Evolutionary conservation across 2,329 filamentous ascomycete genomes (phyloP), one percentile per base, ranked within the genome.

Genomic region (Aspergillus sp.): DNA sequence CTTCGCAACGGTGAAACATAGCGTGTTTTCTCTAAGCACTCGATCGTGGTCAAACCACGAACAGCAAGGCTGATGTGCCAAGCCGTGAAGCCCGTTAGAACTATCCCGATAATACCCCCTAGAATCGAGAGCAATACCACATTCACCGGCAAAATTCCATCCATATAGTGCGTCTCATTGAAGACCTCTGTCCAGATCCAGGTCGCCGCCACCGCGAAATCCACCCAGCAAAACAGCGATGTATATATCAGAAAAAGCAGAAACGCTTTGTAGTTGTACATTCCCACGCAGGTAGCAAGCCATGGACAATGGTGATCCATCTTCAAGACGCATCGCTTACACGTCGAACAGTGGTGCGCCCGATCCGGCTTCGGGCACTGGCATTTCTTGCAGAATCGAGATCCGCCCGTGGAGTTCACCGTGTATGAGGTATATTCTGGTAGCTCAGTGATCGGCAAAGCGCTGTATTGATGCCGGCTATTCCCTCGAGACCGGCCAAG

Each of bases 221-320:
- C 87, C 70, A 91, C 86, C 81, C 92, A 88, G 80, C 91, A 93
- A 79, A 97, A 97, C 2, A 97, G 64, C 4, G 90, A 91, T 0
- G 91, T 92, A 76, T 99, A 98, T 59, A 93, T 85, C 28, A 99
- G 83, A 76, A 98, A 99, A 3, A 98, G 84, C 57, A 99, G 77
- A 74, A 99, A 99, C 0, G 93, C 85, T 80, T 99, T 99, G 83
- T 97, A 96, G 79, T 99, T 99, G 73, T 87, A 88, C 66, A 99
- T 82, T 22, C 95, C 95, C 62, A 99, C 91, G 77, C 95, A 99
- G 4, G 92, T 97, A 30, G 95, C 94, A 54, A 99, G 85, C 95
- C 95, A 99, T 17, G 95, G 95, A 76, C 95, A 99, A 80, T 99
- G 95, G 77, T 99, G 95, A 75, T 99, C 95, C 95, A 99, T 99